Percentiles rank a stretch among this genome's conserved stretches.
Evolutionary conservation across 2,329 filamentous ascomycete species (phyloP).

Genomic region (Trichocomaceae sp.): DNA sequence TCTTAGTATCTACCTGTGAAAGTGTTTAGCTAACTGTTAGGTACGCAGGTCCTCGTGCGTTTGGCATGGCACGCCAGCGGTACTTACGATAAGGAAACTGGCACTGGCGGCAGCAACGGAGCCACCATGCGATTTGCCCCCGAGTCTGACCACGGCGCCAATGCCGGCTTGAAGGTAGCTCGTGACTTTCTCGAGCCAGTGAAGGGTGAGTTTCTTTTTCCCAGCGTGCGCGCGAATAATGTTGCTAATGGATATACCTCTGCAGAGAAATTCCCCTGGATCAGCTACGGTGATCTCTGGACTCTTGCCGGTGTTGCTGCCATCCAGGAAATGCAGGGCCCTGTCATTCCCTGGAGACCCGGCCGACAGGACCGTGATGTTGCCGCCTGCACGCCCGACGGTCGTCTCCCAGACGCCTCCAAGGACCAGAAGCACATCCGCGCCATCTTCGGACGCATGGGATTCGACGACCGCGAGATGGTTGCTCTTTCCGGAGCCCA

Average conservation of each 20-base stretch:
- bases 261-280: conserved; percentile 80
- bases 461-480: conserved; percentile 95
- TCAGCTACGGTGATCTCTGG: conserved; percentile 94
- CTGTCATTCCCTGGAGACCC: conserved; percentile 78
- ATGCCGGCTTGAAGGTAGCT: conserved; percentile 78
- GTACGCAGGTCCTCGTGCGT: conserved; percentile 60
- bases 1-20: background rate
- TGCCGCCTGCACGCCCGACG: conserved; percentile 84
- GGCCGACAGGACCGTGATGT: conserved; percentile 76
- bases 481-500: conserved; percentile 83
- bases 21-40: background rate
- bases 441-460: conserved; percentile 92
- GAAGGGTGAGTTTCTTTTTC: conserved; percentile 55
- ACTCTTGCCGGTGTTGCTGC: conserved; percentile 78
- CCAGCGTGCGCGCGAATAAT: background rate
- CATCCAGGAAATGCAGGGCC: conserved; percentile 93
- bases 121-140: conserved; percentile 94
- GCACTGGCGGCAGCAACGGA: conserved; percentile 89
- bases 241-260: conserved; percentile 10
- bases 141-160: conserved; percentile 85
- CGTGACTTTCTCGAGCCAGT: conserved; percentile 90
- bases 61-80: conserved; percentile 92
- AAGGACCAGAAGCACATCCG: conserved; percentile 78
- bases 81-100: conserved; percentile 82
- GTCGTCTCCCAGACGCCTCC: conserved; percentile 75